Conservation (phyloP, 345 rosid species). For the Lepidium aucheri region DNA sequence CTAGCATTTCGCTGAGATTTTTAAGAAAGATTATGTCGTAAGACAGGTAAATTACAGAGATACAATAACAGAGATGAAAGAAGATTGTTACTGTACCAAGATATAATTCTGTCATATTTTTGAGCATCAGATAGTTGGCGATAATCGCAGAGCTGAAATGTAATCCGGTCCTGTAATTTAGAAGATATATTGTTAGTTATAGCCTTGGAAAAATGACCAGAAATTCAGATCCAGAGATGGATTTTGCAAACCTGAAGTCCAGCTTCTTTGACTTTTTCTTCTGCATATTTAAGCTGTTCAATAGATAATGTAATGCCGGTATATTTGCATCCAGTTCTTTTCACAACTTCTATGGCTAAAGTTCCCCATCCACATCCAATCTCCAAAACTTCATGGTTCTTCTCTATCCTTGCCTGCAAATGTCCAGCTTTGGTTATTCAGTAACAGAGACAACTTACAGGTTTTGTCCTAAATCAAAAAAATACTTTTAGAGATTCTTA, state of each 20-base stretch:
- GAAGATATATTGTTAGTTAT: not conserved
- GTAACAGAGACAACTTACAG: not conserved
- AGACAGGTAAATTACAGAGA: not conserved
- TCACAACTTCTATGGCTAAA: slow-evolving; percentile 78
- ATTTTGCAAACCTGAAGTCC: slow-evolving; percentile 61
- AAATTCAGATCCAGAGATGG: not conserved
- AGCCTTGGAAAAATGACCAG: not conserved
- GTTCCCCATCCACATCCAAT: slow-evolving; percentile 97
- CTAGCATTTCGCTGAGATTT: slow-evolving; percentile 74
- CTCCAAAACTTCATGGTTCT: slow-evolving; percentile 64
- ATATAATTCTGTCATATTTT: slow-evolving; percentile 75
- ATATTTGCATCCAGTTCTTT: slow-evolving; percentile 77
- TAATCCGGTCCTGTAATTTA: slow-evolving; percentile 46
- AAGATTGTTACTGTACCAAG: slow-evolving; percentile 41
- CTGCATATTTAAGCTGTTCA: slow-evolving; percentile 69
- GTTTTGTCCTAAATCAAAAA: not conserved
- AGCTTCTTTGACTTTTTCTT: slow-evolving; percentile 68
- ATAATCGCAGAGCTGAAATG: slow-evolving; percentile 65
- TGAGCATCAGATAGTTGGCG: slow-evolving; percentile 46
- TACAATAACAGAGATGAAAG: not conserved
- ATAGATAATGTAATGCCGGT: slow-evolving; percentile 76
- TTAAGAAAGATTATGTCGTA: not conserved
- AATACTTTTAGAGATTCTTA: slow-evolving; percentile 16
- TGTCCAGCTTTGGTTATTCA: not conserved
- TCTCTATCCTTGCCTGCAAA: slow-evolving; percentile 51